Evolutionary conservation across 768 basidiomycete genomes (phyloP), one percentile per base, ranked within the genome.

Genomic region (Lactarius quietus): DNA sequence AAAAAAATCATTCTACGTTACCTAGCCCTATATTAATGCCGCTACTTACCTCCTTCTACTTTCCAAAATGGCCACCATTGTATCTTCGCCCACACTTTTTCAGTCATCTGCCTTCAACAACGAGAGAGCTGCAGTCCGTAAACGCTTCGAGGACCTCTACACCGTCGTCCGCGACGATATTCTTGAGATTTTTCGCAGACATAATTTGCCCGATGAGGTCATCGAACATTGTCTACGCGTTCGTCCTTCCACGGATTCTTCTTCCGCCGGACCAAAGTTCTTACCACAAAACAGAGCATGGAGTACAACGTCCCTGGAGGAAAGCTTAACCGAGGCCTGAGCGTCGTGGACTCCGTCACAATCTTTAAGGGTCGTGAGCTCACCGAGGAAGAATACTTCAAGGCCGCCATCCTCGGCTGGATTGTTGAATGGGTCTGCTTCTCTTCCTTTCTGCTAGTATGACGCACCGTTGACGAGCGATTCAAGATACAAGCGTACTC

Each of bases 251-350:
- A 23, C 28, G n/a, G n/a, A n/a, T 33, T 18, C 48, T 28, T 20
- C n/a, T 33, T 62, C 20, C 1, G 3, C 45, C 43, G 26, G 23
- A 43, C 36, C 23, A 20, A 48, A 29, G 36, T n/a, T 36, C n/a
- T 55, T 61, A 55, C 55, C 70, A 63, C 29, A n/a, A 45, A 28
- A 14, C 70, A 95, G 93, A 95, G 83, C 74, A 79, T 98, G 62
- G 85, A 95, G 69, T 90, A 94, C 81, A 98, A 98, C 77, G 90
- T 92, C n/a, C 95, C 95, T 0, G 92, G 93, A 95, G 96, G n/a
- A n/a, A n/a, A n/a, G n/a, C n/a, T n/a, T n/a, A n/a, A n/a, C n/a
- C n/a, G n/a, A n/a, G n/a, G n/a, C n/a, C 82, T 98, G 78, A 94
- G 93, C 14, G 95, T 97, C 71, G 89, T 95, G 53, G 96, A 98